Conservation (phyloP, 495 filamentous ascomycete species). For the Baudoinia panamericana region DNA sequence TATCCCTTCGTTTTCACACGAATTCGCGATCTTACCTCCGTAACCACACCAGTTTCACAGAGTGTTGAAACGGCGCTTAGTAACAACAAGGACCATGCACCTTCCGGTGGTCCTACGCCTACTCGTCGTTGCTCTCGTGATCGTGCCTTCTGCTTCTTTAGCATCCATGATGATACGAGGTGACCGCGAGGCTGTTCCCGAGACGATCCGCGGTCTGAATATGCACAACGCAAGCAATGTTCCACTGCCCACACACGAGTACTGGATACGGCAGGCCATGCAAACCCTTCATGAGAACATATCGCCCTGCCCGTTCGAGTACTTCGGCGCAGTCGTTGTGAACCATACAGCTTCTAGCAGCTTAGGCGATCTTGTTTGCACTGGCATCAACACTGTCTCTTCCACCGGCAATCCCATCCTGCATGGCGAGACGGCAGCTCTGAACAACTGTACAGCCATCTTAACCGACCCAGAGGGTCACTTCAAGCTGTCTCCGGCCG, state of each 20-base stretch:
- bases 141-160: too few species aligned
- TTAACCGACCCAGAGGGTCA: conserved; percentile 27
- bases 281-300: conserved; percentile 29
- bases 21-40: too few species aligned
- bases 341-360: conserved; percentile 34
- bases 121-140: too few species aligned
- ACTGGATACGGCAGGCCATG: conserved; percentile 28
- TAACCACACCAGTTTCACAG: too few species aligned
- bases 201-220: too few species aligned
- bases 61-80: too few species aligned
- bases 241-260: not conserved
- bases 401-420: conserved; percentile 35
- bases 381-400: conserved; percentile 31
- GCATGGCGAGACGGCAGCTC: conserved; percentile 43
- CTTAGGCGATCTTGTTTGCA: conserved; percentile 36
- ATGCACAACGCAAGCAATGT: too few species aligned
- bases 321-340: conserved; percentile 42
- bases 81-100: too few species aligned
- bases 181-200: too few species aligned
- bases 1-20: too few species aligned
- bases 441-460: conserved; percentile 39
- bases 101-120: too few species aligned
- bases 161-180: too few species aligned
- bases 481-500: conserved; percentile 32
- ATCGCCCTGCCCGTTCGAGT: conserved; percentile 37